Conservation (phyloP, 768 basidiomycete species). For the Paxillus ammoniavirescens region DNA sequence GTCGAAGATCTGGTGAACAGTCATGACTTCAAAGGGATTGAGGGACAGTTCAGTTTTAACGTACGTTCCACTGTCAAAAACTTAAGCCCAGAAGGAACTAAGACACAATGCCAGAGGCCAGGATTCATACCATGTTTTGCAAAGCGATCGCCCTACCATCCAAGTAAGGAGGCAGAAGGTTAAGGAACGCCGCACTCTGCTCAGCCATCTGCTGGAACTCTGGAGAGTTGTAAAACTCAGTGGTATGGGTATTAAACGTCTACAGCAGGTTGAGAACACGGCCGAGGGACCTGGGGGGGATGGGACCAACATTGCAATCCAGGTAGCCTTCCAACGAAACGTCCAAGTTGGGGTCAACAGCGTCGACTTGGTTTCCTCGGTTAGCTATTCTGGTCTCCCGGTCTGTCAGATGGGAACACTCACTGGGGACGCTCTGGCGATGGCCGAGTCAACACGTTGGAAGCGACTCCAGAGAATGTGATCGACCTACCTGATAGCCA, state of each 20-base stretch:
- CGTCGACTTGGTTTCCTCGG: constrained; percentile 45
- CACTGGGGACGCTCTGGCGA: constrained; percentile 41
- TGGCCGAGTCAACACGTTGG: constrained; percentile 14
- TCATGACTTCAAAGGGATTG: background rate
- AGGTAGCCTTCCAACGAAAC: constrained; percentile 67
- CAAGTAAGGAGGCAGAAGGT: constrained; percentile 47
- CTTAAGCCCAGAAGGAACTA: constrained; percentile 3
- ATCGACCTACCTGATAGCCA: constrained; percentile 57
- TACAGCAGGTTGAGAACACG: constrained; percentile 18
- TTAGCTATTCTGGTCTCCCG: constrained; percentile 3
- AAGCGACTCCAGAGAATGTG: background rate
- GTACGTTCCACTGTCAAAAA: constrained; percentile 44
- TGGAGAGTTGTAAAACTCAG: constrained; percentile 53
- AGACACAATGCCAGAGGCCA: background rate
- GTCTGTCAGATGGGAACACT: constrained; percentile 9
- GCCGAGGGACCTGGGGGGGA: background rate
- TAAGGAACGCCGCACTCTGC: constrained; percentile 49
- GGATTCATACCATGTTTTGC: constrained; percentile 52
- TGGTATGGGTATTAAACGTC: constrained; percentile 48
- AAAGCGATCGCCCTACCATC: constrained; percentile 52
- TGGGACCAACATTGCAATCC: constrained; percentile 48
- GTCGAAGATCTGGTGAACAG: constrained; percentile 52
- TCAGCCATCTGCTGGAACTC: constrained; percentile 45
- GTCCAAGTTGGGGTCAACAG: constrained; percentile 60
- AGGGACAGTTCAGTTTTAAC: constrained; percentile 7